Percentiles rank a stretch among this genome's conserved stretches.
Evolutionary conservation across 805 yeast genomes (phyloP).

Genomic region (Candida lessepsii): DNA sequence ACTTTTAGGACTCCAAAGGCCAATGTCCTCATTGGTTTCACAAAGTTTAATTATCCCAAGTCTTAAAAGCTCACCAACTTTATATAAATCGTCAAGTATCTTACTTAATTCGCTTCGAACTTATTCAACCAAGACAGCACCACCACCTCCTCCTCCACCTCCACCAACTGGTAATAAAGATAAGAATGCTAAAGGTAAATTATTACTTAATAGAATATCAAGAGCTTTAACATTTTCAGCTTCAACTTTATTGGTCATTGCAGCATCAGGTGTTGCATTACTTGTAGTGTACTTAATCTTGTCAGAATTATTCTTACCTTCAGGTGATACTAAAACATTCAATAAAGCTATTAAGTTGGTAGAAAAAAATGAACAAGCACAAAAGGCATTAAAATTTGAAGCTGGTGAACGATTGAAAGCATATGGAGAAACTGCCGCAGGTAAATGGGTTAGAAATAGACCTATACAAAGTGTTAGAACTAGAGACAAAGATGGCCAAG

Average conservation of each 20-base stretch:
- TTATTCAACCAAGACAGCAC: slow-evolving; percentile 20
- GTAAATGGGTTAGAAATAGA: slow-evolving; percentile 85
- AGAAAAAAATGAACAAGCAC: slow-evolving; percentile 64
- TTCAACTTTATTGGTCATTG: slow-evolving; percentile 61
- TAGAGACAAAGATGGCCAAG: slow-evolving; percentile 72
- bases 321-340: slow-evolving; percentile 89
- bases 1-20: slow-evolving; percentile 1
- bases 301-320: slow-evolving; percentile 81
- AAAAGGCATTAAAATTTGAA: slow-evolving; percentile 52
- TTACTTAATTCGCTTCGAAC: slow-evolving; percentile 5
- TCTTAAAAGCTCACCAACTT: no score
- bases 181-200: slow-evolving; percentile 39
- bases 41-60: no score
- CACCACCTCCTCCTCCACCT: slow-evolving; percentile 32
- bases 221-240: slow-evolving; percentile 61
- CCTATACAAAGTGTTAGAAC: slow-evolving; percentile 71
- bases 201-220: slow-evolving; percentile 47
- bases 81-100: slow-evolving; percentile 1
- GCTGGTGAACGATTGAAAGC: slow-evolving; percentile 70
- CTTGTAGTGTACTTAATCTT: slow-evolving; percentile 71
- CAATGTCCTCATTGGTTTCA: not conserved
- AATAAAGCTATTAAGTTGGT: slow-evolving; percentile 79
- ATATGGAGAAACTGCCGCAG: slow-evolving; percentile 69
- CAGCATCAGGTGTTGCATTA: slow-evolving; percentile 66
- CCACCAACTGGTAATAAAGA: slow-evolving; percentile 37